These are phyloP conservation scores for Lonicera japonica DNA, from an alignment of 129 eudicot species.

Conservation along the genomic window DNA sequence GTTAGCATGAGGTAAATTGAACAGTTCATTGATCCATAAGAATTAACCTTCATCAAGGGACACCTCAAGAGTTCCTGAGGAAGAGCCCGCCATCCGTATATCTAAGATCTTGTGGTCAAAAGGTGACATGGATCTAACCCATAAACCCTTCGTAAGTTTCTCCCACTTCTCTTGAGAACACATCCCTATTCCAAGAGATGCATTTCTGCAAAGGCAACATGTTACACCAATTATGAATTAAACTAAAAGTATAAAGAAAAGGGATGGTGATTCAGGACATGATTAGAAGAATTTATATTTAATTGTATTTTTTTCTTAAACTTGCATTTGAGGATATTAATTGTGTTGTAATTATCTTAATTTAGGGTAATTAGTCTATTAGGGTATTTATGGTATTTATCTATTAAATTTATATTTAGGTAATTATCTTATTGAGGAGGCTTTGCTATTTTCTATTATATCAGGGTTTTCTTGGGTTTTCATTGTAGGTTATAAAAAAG, in stretches of 20 bases:
- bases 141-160: conserved; percentile 56
- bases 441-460: too few relatives aligned
- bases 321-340: too few relatives aligned
- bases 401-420: too few relatives aligned
- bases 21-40: background rate
- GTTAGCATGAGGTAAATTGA: conserved; percentile 14
- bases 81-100: conserved; percentile 46
- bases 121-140: conserved; percentile 86
- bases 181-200: conserved; percentile 75
- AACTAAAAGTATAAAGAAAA: background rate
- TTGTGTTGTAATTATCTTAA: too few relatives aligned
- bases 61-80: conserved; percentile 45
- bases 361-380: too few relatives aligned
- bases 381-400: too few relatives aligned
- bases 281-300: too few relatives aligned
- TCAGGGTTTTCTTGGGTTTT: too few relatives aligned
- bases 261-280: too few relatives aligned
- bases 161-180: conserved; percentile 78
- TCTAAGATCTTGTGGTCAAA: conserved; percentile 85
- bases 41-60: conserved; percentile 61
- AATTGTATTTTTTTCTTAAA: too few relatives aligned
- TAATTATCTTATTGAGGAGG: too few relatives aligned
- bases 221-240: background rate
- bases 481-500: too few relatives aligned
- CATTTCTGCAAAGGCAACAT: conserved; percentile 50